Percentiles rank a stretch among this genome's conserved stretches.
Conservation (phyloP, 2,329 filamentous ascomycete species). For the Verticillium albo-atrum region DNA sequence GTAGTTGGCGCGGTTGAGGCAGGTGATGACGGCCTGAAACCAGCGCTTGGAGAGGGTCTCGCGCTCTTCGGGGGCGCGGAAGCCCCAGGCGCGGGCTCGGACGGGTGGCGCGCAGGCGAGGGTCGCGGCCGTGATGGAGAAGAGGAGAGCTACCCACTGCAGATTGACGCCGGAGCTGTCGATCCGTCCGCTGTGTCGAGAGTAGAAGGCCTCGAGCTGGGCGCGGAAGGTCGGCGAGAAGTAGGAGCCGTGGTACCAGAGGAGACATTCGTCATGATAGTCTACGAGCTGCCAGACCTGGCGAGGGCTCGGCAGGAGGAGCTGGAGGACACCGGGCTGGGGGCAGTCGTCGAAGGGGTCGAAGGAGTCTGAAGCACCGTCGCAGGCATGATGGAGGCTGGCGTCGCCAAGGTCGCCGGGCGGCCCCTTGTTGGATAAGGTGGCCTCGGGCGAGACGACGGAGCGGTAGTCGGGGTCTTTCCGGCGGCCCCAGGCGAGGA, state of each 20-base stretch:
- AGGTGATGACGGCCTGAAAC: constrained; percentile 39
- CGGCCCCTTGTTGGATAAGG: background rate
- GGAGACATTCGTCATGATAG: constrained; percentile 15
- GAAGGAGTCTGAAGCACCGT: background rate
- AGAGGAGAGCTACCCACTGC: constrained; percentile 41
- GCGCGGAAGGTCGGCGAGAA: constrained; percentile 26
- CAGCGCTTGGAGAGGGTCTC: constrained; percentile 35
- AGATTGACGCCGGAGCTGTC: constrained; percentile 26
- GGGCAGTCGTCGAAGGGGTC: constrained; percentile 5
- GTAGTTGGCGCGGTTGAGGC: constrained; percentile 40
- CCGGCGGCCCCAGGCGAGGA: constrained; percentile 40
- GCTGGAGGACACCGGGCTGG: constrained; percentile 13
- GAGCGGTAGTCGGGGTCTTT: constrained; percentile 28
- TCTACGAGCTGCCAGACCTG: constrained; percentile 16
- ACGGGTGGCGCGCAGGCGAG: constrained; percentile 33
- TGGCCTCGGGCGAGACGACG: constrained; percentile 15
- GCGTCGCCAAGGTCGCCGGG: constrained; percentile 6
- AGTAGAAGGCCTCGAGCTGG: constrained; percentile 31
- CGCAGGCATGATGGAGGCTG: background rate
- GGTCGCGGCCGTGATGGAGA: constrained; percentile 36
- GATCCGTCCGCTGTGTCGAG: constrained; percentile 25
- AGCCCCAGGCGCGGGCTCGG: constrained; percentile 35
- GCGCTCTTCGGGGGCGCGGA: constrained; percentile 30
- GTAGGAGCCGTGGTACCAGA: constrained; percentile 20
- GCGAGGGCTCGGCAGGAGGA: constrained; percentile 14